Base-by-base conservation (phyloP, 1,284 basidiomycete species). In the Cystobasidium slooffiae region DNA sequence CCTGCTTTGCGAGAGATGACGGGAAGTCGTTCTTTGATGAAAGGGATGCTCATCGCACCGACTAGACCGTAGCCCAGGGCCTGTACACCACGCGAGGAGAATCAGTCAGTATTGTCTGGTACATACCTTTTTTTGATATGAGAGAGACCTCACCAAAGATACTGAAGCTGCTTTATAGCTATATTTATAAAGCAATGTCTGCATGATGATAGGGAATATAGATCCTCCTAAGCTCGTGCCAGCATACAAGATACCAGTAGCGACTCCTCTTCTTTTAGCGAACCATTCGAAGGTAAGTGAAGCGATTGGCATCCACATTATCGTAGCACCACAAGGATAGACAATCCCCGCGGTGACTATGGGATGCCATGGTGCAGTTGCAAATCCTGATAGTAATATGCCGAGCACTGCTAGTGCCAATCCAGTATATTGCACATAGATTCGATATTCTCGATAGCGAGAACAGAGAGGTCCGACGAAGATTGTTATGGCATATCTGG, bases 251-350 rank as follows among this genome's bases (percentile, higher is more conserved):
- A 83, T 81, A 0, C 82, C 82, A 0, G 78, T 77, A 1, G 82
- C 82, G 3, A 83, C 62, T 7, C 83, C 83, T 41, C 82, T 78
- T 31, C 78, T 74, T 4, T 66, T 77, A 22, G 79, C 76, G 75
- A 82, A 84, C 82, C 82, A 83, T 67, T 83, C 81, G 76, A 81
- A 83, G n/a, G 83, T 64, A n/a, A 82, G 73, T 6, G 80, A 81
- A 3, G 81, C 81, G 65, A 81, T 81, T 0, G 83, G 82, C 46
- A 83, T 75, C 75, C 82, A 83, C 20, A 77, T 68, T 1, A 80
- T 80, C 6, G 47, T 79, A 2, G 49, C 65, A 3, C 79, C 76
- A 39, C 81, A 76, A 1, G 83, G 82, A 62, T 82, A 83, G 56
- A 82, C 67, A 49, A 79, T 61, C 12, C 83, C 82, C n/a, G 82